Evolutionary conservation across 2,329 filamentous ascomycete species (phyloP), one percentile per base, ranked within the genome.

Genomic region (Colletotrichum neosansevieriae): DNA sequence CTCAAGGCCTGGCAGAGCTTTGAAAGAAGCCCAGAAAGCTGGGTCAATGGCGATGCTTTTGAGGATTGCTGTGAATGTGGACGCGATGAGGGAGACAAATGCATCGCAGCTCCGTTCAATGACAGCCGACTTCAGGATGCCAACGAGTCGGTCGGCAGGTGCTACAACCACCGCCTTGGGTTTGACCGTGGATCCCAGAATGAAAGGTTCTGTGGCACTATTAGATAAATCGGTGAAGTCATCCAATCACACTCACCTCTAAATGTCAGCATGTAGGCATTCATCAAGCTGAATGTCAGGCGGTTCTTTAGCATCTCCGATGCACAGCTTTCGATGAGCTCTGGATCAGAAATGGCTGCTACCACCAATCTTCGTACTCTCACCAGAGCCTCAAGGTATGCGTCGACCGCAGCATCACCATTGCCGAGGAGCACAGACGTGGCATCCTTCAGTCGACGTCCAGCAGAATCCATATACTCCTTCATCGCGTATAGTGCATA

Each of bases 401-500:
- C 72, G 17, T 73, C 72, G 15, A 73, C 70, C 7, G 72, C 70
- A 24, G 73, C 71, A 45, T 73, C 70, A 44, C 73, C 50, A 34
- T 51, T 57, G 36, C 36, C 32, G 19, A 51, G 24, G 12, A n/a
- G 49, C 49, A 34, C 12, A n/a, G 45, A 32, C 13, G 34, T n/a
- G 19, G 36, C 40, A n/a, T 69, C 67, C 21, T 58, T 69, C 57
- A 69, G 73, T 72, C 74, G 79, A 75, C 81, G 80, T 70, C 79
- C 72, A 9, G 74, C 79, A 29, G 54, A 40, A 29, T 83, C 80
- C 44, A 94, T 83, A 75, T 90, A 91, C 62, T 89, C 85, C 21
- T 84, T 81, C 44, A 97, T 82, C 1, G 90, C 88, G 74, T 91
- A 86, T 1, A 94, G 79, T 3, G 91, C 91, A 75, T 94, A 97